Evolutionary conservation across 2,329 filamentous ascomycete genomes (phyloP).

Genomic region (Dactylellina sp.): DNA sequence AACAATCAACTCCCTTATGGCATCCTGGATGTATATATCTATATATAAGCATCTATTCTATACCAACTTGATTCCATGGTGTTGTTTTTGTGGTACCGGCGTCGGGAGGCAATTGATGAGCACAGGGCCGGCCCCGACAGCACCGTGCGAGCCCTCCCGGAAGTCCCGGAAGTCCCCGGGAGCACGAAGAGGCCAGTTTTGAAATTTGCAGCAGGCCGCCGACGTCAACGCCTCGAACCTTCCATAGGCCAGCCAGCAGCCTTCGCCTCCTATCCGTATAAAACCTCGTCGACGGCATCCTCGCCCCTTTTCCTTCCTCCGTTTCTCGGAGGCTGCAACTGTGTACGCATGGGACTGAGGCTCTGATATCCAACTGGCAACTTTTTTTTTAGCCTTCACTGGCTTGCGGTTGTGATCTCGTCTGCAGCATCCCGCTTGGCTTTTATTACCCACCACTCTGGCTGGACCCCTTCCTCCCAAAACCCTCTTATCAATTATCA

Average conservation of each 20-base stretch:
- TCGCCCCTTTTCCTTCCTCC: conserved; percentile 4
- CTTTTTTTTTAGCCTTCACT: background rate
- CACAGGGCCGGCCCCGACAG: no score
- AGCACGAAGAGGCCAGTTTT: conserved; percentile 4
- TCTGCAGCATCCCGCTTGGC: conserved; percentile 27
- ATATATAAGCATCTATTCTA: no score
- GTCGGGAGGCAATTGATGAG: background rate
- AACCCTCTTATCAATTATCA: conserved; percentile 12
- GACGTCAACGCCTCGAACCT: conserved; percentile 33
- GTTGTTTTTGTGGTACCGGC: conserved; percentile 21
- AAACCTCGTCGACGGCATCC: background rate
- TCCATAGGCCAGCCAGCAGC: background rate
- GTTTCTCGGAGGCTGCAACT: background rate
- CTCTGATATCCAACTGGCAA: conserved; percentile 4
- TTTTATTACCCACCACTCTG: conserved; percentile 15
- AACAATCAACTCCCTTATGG: no score
- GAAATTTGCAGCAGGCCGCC: conserved; percentile 40
- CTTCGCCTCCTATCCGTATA: conserved; percentile 6
- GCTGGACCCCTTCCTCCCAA: conserved; percentile 12
- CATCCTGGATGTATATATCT: no score
- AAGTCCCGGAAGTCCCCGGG: background rate
- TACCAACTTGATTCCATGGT: no score
- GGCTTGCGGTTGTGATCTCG: conserved; percentile 10
- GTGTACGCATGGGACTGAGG: background rate
- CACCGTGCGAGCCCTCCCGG: background rate